A percentile compares a stretch with the other conserved stretches of the same genome.
Evolutionary conservation across 2,329 filamentous ascomycete species (phyloP).

Genomic region (Stromatinia cepivora): DNA sequence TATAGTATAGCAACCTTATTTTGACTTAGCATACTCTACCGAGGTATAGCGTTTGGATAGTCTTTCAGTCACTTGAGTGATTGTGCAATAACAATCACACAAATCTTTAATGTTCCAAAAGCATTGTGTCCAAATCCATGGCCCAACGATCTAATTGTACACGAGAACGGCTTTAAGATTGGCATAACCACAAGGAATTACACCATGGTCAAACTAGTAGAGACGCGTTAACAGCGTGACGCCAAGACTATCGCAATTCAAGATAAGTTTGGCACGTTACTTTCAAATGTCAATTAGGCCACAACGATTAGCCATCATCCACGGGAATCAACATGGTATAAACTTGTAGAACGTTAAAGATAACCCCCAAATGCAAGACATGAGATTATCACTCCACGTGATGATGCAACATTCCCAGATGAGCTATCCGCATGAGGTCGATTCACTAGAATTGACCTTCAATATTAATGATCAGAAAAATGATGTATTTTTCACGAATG

Average conservation of each 20-base stretch:
- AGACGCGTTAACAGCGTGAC: slow-evolving; percentile 10
- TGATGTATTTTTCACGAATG: neutral
- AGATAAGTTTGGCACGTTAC: slow-evolving; percentile 1
- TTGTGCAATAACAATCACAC: neutral
- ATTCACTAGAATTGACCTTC: neutral
- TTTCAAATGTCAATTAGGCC: neutral
- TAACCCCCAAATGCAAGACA: neutral
- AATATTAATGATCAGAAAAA: neutral
- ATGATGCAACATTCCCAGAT: neutral
- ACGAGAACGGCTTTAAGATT: slow-evolving; percentile 3
- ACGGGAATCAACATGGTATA: neutral
- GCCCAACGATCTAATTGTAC: neutral
- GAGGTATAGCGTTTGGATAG: neutral
- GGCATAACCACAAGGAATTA: neutral
- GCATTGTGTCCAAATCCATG: no score
- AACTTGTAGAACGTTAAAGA: slow-evolving; percentile 1
- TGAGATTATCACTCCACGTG: neutral
- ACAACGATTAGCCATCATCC: neutral
- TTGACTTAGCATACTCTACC: no score
- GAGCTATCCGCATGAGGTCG: neutral
- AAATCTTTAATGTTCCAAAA: neutral
- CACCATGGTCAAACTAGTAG: neutral
- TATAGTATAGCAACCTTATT: neutral
- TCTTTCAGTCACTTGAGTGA: neutral
- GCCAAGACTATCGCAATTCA: slow-evolving; percentile 6